Base-by-base conservation (phyloP, 176 grass and related monocot genomes). In the Triticum timopheevii region DNA sequence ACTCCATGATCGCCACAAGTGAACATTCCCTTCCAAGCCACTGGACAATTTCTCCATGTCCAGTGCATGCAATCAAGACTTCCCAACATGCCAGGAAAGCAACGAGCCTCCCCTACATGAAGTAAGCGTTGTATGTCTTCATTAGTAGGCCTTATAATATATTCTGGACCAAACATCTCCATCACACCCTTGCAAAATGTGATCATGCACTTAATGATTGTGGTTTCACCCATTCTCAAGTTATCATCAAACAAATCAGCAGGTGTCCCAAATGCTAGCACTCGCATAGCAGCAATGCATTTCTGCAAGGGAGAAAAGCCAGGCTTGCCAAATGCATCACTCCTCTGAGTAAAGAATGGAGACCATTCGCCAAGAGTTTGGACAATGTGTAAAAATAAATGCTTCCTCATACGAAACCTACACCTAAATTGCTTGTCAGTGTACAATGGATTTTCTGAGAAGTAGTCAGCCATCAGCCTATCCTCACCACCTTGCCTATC, bases 31-130 rank as follows among this genome's bases (percentile, higher is more conserved):
- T 76, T 76, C 24, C 42, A 49, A 8, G 44, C 44, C 2, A 17
- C 17, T 11, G 74, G 47, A 10, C 74, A 77, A 10, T 20, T 56
- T 20, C 27, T 77, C 49, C 74, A 77, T 22, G 27, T 28, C 8
- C 74, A 77, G 10, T 77, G 74, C 74, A 77, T 77, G 9, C 74
- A 77, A 34, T 77, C 74, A 31, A 77, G 13, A 56, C 47, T 77
- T 20, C 47, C 74, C 4, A 77, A 34, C 74, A 77, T 77, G 15
- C 16, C 47, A 28, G 74, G 74, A 33, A 77, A 77, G 7, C 45
- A 47, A 17, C 27, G 74, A 13, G 47, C 16, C 47, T 77, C 17
- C 6, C 27, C 74, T 20, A 77, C 28, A 33, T 20, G 15, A 56
- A 77, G 74, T 56, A 77, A 56, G 3, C 28, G 27, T 20, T 77